Conservation (phyloP, 1,139 yeast species). For the Suzukiozyma palmioleophila region DNA sequence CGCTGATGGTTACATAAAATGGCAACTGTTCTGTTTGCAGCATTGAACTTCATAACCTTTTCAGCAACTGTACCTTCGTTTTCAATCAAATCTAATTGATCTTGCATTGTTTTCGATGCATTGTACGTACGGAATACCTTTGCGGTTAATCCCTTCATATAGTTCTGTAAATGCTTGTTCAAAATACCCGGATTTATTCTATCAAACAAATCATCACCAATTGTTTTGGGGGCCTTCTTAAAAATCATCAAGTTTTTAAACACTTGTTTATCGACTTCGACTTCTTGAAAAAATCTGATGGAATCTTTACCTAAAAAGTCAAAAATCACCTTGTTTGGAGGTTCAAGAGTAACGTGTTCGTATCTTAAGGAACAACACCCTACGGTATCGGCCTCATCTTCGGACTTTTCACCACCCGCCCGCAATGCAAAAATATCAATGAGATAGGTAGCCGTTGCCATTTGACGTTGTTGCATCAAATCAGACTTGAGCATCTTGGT, state of each 20-base stretch:
- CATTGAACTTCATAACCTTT: conserved; percentile 82
- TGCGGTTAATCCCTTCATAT: conserved; percentile 93
- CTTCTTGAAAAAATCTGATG: conserved; percentile 87
- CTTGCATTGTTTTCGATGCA: conserved; percentile 96
- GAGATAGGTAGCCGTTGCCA: conserved; percentile 90
- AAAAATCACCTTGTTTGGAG: conserved; percentile 85
- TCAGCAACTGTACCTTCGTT: conserved; percentile 86
- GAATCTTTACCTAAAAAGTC: conserved; percentile 97
- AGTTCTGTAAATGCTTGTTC: conserved; percentile 81
- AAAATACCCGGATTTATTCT: conserved; percentile 78
- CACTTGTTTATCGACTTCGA: conserved; percentile 83
- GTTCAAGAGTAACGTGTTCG: conserved; percentile 82
- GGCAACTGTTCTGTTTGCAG: conserved; percentile 94
- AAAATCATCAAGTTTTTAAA: conserved; percentile 84
- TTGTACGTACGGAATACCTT: conserved; percentile 97
- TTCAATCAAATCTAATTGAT: conserved; percentile 76
- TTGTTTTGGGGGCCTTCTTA: conserved; percentile 81
- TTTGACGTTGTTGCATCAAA: conserved; percentile 81
- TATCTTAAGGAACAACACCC: conserved; percentile 93
- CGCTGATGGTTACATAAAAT: conserved; percentile 97
- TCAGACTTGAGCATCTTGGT: conserved; percentile 64
- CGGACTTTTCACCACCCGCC: conserved; percentile 98
- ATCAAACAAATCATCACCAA: conserved; percentile 91
- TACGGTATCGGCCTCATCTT: conserved; percentile 96
- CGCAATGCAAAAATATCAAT: conserved; percentile 94